A percentile compares a stretch with the other conserved stretches of the same genome.
These are phyloP conservation scores for Umbellularia californica DNA, from an alignment of 164 flowering plant species.

Conservation along the genomic window DNA sequence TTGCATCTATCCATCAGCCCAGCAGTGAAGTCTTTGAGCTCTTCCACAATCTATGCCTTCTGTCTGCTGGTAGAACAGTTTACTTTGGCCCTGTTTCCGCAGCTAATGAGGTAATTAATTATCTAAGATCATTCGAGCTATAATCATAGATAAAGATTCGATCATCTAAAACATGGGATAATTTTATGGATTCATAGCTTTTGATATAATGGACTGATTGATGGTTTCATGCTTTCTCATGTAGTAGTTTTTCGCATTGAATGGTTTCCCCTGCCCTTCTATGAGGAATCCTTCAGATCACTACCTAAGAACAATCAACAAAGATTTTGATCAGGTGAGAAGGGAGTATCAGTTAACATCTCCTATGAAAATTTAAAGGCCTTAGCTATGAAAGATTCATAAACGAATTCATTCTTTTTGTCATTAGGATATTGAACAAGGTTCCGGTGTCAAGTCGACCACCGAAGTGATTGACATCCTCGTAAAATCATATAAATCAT, in stretches of 20 bases:
- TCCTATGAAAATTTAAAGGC: not conserved
- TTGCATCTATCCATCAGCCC: constrained; percentile 75
- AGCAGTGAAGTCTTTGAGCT: constrained; percentile 59
- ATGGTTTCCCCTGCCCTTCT: constrained; percentile 72
- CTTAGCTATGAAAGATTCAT: not conserved
- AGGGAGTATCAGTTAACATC: not conserved
- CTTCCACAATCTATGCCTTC: constrained; percentile 51
- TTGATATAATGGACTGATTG: not conserved
- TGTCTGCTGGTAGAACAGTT: constrained; percentile 55
- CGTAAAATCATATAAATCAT: constrained; percentile 40
- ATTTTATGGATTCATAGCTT: not conserved
- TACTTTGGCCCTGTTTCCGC: constrained; percentile 51
- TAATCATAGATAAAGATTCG: not conserved
- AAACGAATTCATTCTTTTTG: not conserved
- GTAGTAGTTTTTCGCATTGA: constrained; percentile 52
- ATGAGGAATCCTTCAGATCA: constrained; percentile 79
- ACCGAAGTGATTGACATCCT: constrained; percentile 39
- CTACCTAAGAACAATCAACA: constrained; percentile 65
- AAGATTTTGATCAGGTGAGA: constrained; percentile 60
- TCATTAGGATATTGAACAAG: constrained; percentile 35
- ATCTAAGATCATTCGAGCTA: not conserved
- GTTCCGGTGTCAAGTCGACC: constrained; percentile 14
- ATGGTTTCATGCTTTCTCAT: not conserved
- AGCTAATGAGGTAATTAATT: constrained; percentile 35
- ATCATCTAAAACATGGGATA: not conserved